Evolutionary conservation across 164 flowering plant genomes (phyloP), one percentile per base, ranked within the genome.

Genomic region (Vitis riparia): DNA sequence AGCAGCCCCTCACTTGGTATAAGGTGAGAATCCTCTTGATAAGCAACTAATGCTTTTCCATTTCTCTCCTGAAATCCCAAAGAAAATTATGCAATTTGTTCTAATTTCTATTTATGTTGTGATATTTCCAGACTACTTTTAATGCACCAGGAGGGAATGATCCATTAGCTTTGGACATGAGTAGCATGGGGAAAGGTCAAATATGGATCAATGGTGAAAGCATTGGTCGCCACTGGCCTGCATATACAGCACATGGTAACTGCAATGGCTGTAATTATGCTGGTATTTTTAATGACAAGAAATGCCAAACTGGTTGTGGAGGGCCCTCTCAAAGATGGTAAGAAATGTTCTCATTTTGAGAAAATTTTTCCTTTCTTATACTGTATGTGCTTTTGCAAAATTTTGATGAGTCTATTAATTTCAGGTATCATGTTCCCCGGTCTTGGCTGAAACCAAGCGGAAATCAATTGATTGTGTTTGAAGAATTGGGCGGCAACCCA

Each of bases 201-300:
- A 70, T 89, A 48, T 94, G 98, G 98, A 75, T 94, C 65, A 91
- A 94, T 61, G 96, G 94, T 11, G 79, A 79, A 58, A 80, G 85
- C 79, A 81, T 94, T 49, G 98, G 97, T 47, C 89, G 96, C 48
- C 85, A 90, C 71, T 91, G 96, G 94, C 94, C 97, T 68, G 93
- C 80, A 62, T 85, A 91, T 55, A 82, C 62, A 63, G 90, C 97
- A 32, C 65, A 52, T 12, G 94, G 95, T 67, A 70, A 55, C n/a
- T 94, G 97, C 59, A 77, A 81, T 23, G 71, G 19, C 19, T 94
- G 98, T 62, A 78, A 63, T 62, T 94, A 91, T 68, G 79, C 86
- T 32, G 96, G 98, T 61, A 74, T 59, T 2, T 94, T 65, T 63
- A 53, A 16, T 37, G 88, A 86, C 50, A 83, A 81, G 61, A 87